Percentiles rank a stretch among this genome's conserved stretches.
Evolutionary conservation across 108 stramenopile species (phyloP).

Genomic region (Mayamaea pseudoterrestris): DNA sequence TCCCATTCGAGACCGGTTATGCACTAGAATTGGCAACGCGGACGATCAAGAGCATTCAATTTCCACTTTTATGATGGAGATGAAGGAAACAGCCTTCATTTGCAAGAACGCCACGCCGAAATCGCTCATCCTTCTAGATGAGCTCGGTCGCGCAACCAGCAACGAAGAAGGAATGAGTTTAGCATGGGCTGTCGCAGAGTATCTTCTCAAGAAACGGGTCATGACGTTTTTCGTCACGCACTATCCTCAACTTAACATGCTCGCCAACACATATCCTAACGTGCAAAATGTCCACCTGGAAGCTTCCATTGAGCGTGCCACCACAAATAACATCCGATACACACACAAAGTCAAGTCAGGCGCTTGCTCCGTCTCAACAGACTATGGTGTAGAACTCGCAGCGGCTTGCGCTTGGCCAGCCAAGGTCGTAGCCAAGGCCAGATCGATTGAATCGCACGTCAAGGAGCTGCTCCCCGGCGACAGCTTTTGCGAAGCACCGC

Average conservation of each 20-base stretch:
- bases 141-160: conserved; percentile 90
- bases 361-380: conserved; percentile 43
- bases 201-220: conserved; percentile 50
- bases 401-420: conserved; percentile 70
- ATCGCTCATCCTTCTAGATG: conserved; percentile 87
- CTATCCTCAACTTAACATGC: conserved; percentile 61
- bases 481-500: not conserved
- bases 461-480: not conserved
- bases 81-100: conserved; percentile 88
- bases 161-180: conserved; percentile 89
- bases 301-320: conserved; percentile 20
- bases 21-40: conserved; percentile 74
- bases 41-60: conserved; percentile 90
- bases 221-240: conserved; percentile 88
- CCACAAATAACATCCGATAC: conserved; percentile 38
- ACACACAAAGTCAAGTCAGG: conserved; percentile 65
- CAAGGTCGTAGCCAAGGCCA: conserved; percentile 9
- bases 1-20: conserved; percentile 67
- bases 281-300: conserved; percentile 73
- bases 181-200: conserved; percentile 81
- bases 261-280: conserved; percentile 54
- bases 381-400: conserved; percentile 84
- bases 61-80: conserved; percentile 90
- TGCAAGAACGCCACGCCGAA: conserved; percentile 62
- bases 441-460: not conserved